Base-by-base conservation (phyloP, 768 basidiomycete species). In the Podaxis pistillaris region DNA sequence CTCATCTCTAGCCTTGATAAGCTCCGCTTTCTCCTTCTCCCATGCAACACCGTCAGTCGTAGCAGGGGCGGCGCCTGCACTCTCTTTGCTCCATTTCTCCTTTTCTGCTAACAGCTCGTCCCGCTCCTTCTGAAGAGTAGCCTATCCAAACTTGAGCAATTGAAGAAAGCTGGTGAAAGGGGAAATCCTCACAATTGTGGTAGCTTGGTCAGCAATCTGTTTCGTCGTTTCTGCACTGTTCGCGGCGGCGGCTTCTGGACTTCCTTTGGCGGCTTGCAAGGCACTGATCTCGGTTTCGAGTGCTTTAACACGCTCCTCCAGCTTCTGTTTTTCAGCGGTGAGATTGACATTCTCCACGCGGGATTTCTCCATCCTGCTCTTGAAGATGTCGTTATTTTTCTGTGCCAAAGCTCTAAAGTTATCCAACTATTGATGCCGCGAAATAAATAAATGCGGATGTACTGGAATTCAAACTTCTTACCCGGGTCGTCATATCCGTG, bases 71-170 rank as follows among this genome's bases (percentile, higher is more conserved):
- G 64, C 69, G 2, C 69, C 33, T 38, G 70, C 56, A 38, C 63
- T 70, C 59, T 72, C 65, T 57, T 72, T 76, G 55, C 50, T 69
- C 81, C 71, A 81, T 22, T 74, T 73, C 60, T 81, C 80, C 68
- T 86, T 89, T 68, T 89, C 89, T 0, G 78, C 79, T 28, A 88
- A 74, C 17, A 92, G 73, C 55, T 76, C 79, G 68, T 90, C 89
- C 55, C 85, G 79, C 72, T 93, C 86, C 49, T 81, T 78, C 58
- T 73, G 78, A 28, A 91, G 71, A 51, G 78, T 65, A 56, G 81
- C 75, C 88, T 91, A 41, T 5, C 65, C 17, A n/a, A 28, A 38
- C 38, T 33, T 58, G 33, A 59, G 49, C 41, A 8, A 12, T n/a
- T n/a, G 19, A 19, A 15, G 49, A 12, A 56, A 40, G 4, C 11